A percentile compares a stretch with the other conserved stretches of the same genome.
Conservation (phyloP, 2,329 filamentous ascomycete genomes). For the Cadophora sp. region DNA sequence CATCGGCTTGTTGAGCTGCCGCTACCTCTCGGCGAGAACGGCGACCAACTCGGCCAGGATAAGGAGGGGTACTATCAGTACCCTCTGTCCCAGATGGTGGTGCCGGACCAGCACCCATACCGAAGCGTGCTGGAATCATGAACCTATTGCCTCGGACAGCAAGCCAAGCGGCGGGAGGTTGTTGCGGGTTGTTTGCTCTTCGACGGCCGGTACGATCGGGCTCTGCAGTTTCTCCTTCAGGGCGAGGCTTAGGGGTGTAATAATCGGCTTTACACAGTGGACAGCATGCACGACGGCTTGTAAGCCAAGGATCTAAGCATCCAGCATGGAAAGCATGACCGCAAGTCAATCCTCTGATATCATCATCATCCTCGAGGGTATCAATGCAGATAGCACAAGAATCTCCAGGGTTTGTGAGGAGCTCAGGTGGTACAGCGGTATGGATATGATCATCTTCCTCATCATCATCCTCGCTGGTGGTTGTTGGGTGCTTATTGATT, state of each 20-base stretch:
- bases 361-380: slow-evolving; percentile 90
- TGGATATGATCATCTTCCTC: slow-evolving; percentile 82
- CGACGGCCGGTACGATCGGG: slow-evolving; percentile 40
- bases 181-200: slow-evolving; percentile 40
- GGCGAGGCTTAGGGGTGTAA: slow-evolving; percentile 89
- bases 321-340: slow-evolving; percentile 98
- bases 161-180: slow-evolving; percentile 40
- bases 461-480: slow-evolving; percentile 63
- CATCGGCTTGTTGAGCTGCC: slow-evolving; percentile 20
- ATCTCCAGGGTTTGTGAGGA: slow-evolving; percentile 83
- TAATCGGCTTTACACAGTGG: slow-evolving; percentile 98
- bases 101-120: slow-evolving; percentile 16
- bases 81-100: slow-evolving; percentile 12
- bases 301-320: slow-evolving; percentile 96
- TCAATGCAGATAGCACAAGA: slow-evolving; percentile 97
- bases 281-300: slow-evolving; percentile 91
- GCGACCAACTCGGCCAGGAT: slow-evolving; percentile 26
- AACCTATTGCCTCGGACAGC: slow-evolving; percentile 40
- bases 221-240: slow-evolving; percentile 48
- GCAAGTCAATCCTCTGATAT: slow-evolving; percentile 91
- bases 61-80: slow-evolving; percentile 11
- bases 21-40: slow-evolving; percentile 30
- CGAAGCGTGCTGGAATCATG: slow-evolving; percentile 38
- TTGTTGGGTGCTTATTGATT: slow-evolving; percentile 46
- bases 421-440: slow-evolving; percentile 80